Evolutionary conservation across 805 yeast species (phyloP).

Genomic region (Scheffersomyces spartinae): DNA sequence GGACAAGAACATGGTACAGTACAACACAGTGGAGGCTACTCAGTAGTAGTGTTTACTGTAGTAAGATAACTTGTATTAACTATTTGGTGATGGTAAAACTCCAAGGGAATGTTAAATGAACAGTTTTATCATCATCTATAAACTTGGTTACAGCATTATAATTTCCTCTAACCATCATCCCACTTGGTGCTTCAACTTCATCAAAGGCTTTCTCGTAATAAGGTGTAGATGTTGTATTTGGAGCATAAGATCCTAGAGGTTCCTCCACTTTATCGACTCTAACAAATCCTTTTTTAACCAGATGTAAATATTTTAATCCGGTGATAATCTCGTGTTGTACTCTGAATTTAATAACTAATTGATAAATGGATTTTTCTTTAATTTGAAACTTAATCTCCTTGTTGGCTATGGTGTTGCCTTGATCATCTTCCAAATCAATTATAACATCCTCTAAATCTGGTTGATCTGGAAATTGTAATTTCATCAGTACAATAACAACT

Average conservation of each 20-base stretch:
- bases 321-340: conserved; percentile 88
- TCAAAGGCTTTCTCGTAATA: conserved; percentile 47
- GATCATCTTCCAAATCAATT: conserved; percentile 51
- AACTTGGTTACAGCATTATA: conserved; percentile 76
- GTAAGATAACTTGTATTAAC: conserved; percentile 3
- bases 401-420: conserved; percentile 42
- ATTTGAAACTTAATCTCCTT: conserved; percentile 60
- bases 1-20: too few species aligned
- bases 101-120: conserved; percentile 75
- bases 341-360: conserved; percentile 62
- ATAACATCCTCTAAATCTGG: conserved; percentile 49
- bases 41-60: too few species aligned
- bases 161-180: conserved; percentile 77
- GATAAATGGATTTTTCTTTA: conserved; percentile 69
- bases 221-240: conserved; percentile 73
- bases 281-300: conserved; percentile 78
- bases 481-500: conserved; percentile 72
- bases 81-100: conserved; percentile 69
- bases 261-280: conserved; percentile 79
- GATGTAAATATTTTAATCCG: conserved; percentile 78
- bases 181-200: conserved; percentile 82
- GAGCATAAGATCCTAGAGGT: conserved; percentile 85
- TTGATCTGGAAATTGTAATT: conserved; percentile 52
- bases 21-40: too few species aligned
- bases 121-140: conserved; percentile 73